Evolutionary conservation across 768 basidiomycete genomes (phyloP).

Genomic region (Glaciozyma antarctica): DNA sequence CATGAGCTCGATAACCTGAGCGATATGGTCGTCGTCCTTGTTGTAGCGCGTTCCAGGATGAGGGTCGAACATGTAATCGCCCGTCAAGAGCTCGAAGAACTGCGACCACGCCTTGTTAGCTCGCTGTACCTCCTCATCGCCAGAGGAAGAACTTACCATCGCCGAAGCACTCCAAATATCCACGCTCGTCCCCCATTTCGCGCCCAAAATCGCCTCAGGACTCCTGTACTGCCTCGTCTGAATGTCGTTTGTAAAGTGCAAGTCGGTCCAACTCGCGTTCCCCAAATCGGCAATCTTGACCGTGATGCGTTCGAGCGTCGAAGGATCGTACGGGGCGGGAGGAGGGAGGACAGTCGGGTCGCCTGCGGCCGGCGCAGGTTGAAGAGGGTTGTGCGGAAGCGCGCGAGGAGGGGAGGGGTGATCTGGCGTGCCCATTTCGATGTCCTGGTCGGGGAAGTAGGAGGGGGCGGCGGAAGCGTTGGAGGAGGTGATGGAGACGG

Average conservation of each 20-base stretch:
- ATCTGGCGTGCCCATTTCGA: constrained; percentile 31
- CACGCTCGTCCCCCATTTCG: constrained; percentile 88
- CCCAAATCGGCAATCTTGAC: constrained; percentile 99
- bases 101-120: constrained; percentile 33
- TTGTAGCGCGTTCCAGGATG: constrained; percentile 87
- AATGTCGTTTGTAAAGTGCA: constrained; percentile 98
- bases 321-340: constrained; percentile 37
- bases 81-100: constrained; percentile 86
- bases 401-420: constrained; percentile 37
- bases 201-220: constrained; percentile 93
- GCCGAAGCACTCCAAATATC: constrained; percentile 97
- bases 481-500: constrained; percentile 16
- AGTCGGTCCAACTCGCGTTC: constrained; percentile 66
- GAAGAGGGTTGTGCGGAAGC: constrained; percentile 36
- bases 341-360: constrained; percentile 44
- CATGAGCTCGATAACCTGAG: constrained; percentile 92
- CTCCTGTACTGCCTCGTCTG: constrained; percentile 93
- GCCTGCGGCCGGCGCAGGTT: constrained; percentile 40
- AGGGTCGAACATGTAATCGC: constrained; percentile 96
- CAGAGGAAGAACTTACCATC: constrained; percentile 53
- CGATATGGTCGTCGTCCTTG: constrained; percentile 93
- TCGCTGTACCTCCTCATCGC: neutral
- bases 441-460: constrained; percentile 7
- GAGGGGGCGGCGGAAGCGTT: neutral
- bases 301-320: constrained; percentile 61